These are phyloP conservation scores for Candida xiaguanensis DNA, from an alignment of 805 yeast genomes.

Conservation along the genomic window DNA sequence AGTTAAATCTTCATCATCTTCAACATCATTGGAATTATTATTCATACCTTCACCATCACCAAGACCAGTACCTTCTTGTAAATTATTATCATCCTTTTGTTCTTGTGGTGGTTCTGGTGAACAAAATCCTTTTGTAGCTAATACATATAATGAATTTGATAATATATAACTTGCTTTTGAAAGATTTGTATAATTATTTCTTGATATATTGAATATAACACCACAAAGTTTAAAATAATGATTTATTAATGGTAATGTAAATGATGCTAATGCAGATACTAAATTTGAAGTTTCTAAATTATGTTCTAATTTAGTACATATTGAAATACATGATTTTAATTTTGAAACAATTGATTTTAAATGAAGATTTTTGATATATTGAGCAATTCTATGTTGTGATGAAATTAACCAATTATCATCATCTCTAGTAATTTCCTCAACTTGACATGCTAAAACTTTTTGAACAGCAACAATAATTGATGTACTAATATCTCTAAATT, in stretches of 20 bases:
- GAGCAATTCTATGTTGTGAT: slow-evolving; percentile 43
- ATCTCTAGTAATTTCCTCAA: slow-evolving; percentile 34
- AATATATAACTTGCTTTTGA: slow-evolving; percentile 63
- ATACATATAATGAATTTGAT: slow-evolving; percentile 48
- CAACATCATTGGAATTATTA: slow-evolving; percentile 78
- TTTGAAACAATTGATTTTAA: slow-evolving; percentile 31
- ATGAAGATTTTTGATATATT: slow-evolving; percentile 42
- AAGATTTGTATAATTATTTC: slow-evolving; percentile 47
- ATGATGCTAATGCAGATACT: slow-evolving; percentile 47
- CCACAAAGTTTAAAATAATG: slow-evolving; percentile 54
- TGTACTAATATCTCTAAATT: slow-evolving; percentile 50
- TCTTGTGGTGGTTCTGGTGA: slow-evolving; percentile 78
- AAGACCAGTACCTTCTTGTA: slow-evolving; percentile 84
- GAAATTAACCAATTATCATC: slow-evolving; percentile 64
- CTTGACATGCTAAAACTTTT: slow-evolving; percentile 41
- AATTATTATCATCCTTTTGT: slow-evolving; percentile 50
- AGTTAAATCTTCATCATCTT: slow-evolving; percentile 84
- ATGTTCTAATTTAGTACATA: slow-evolving; percentile 36
- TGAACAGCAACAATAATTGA: slow-evolving; percentile 69
- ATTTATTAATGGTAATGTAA: slow-evolving; percentile 59
- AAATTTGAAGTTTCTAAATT: slow-evolving; percentile 31
- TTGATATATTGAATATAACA: slow-evolving; percentile 41
- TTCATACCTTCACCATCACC: slow-evolving; percentile 92
- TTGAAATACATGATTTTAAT: slow-evolving; percentile 30
- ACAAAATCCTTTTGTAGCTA: slow-evolving; percentile 85